These are phyloP conservation scores for Solanum hybrid DNA, from an alignment of 305 asterid genomes.

Conservation along the genomic window DNA sequence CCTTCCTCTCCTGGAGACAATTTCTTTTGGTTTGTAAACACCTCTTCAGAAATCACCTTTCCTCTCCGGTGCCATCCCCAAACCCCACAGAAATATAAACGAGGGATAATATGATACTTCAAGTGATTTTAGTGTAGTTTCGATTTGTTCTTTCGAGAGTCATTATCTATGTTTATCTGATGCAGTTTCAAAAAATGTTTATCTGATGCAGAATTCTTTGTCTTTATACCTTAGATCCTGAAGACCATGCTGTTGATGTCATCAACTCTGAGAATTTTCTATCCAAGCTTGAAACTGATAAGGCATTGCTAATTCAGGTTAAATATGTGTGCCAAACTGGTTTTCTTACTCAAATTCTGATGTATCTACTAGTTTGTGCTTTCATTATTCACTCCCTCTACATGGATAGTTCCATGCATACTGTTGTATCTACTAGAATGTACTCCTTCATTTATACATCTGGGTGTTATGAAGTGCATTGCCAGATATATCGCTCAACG, in stretches of 20 bases:
- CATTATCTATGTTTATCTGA: neutral
- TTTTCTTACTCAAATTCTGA: neutral
- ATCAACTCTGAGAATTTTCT: conserved; percentile 50
- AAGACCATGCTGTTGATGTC: conserved; percentile 31
- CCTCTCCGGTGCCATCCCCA: neutral
- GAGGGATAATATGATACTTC: neutral
- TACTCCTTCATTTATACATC: neutral
- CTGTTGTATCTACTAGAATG: neutral
- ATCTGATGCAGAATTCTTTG: conserved; percentile 13
- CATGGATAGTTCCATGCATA: neutral
- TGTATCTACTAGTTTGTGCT: neutral
- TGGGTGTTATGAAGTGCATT: neutral
- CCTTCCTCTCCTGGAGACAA: conserved; percentile 49
- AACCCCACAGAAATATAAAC: neutral
- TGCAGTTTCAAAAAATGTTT: neutral
- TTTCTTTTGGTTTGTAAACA: conserved; percentile 61
- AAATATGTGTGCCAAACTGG: conserved; percentile 1
- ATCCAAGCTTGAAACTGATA: conserved; percentile 51
- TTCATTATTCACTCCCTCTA: neutral
- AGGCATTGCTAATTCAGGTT: conserved; percentile 83
- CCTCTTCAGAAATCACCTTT: neutral
- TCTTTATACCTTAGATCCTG: conserved; percentile 34
- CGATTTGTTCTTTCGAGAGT: neutral
- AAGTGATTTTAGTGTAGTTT: neutral
- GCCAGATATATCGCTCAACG: neutral